phyloP scores from a whole-genome alignment of 1,284 basidiomycete species.

The Cryptococcus sp. region DNA sequence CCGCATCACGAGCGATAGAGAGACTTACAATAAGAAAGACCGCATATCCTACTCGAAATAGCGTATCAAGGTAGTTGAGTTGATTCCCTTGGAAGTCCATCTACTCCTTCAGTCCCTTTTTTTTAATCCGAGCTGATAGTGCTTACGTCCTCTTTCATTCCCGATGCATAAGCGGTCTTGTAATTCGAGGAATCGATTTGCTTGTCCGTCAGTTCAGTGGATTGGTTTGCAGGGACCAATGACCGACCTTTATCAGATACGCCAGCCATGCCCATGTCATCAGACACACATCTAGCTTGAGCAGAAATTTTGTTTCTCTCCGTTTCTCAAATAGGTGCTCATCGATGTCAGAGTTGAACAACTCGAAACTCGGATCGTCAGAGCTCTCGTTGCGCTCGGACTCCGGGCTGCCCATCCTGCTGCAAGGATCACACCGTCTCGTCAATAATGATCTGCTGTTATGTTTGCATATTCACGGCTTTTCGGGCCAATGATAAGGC shows the following conservation, averaged over 20 bases:
- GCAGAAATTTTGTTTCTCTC: conserved; percentile 6
- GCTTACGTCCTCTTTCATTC: conserved; percentile 17
- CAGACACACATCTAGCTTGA: conserved; percentile 9
- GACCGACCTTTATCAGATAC: conserved; percentile 13
- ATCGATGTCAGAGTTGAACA: not conserved
- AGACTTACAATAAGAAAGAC: not conserved
- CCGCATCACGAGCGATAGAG: not conserved
- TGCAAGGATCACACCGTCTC: too few species aligned
- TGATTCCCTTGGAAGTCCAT: conserved; percentile 10
- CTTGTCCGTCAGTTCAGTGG: not conserved
- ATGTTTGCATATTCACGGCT: too few species aligned
- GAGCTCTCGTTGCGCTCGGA: too few species aligned
- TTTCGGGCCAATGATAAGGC: too few species aligned
- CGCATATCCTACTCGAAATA: conserved; percentile 39
- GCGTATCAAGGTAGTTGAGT: conserved; percentile 23
- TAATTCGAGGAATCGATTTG: conserved; percentile 14
- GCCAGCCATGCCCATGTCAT: conserved; percentile 14
- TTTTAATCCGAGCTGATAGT: too few species aligned
- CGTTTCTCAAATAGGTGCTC: conserved; percentile 5
- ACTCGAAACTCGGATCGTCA: too few species aligned
- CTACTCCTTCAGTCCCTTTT: not conserved
- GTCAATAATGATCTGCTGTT: too few species aligned
- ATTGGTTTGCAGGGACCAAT: not conserved
- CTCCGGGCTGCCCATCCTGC: too few species aligned
- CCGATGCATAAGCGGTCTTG: conserved; percentile 11